Base-by-base conservation (phyloP, 345 rosid genomes). In the Litchi chinensis region DNA sequence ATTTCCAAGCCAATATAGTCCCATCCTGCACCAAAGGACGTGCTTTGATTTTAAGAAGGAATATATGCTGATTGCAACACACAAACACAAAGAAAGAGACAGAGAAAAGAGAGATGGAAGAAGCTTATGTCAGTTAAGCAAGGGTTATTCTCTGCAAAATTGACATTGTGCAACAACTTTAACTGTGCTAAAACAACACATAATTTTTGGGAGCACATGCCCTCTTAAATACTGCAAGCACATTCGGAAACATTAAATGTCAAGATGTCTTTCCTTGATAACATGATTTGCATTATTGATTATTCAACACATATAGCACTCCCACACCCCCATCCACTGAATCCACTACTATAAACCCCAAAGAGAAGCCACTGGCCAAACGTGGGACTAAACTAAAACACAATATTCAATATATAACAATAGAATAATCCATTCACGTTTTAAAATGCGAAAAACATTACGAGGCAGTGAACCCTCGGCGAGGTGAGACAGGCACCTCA, bases 1-100 rank as follows among this genome's bases (percentile, higher is more conserved):
- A 97, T 83, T 89, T 97, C 97, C 98, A 97, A 2, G 84, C 98
- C 82, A 97, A 88, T 68, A 97, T 91, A 71, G 95, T 77, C 11
- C 92, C 98, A 79, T 93, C 97, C 99, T 97, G 87, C 88, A 82
- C 59, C 62, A 77, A 63, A 54, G 46, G 70, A 75, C n/a, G 74
- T 21, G 21, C 18, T 65, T 65, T 28, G 50, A 24, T 70, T 24
- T 19, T 16, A 56, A 68, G 63, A n/a, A 52, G 28, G n/a, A 57
- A 65, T 18, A 77, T 28, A 69, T 69, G 18, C 24, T 56, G 16
- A 48, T 68, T 65, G 18, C 41, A 56, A 48, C 21, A 24, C 69
- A 68, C 62, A 64, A 3, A 75, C n/a, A 40, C 26, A 74, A 41
- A 46, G 10, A 67, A 8, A 57, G 0, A 54, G 15, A 68, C 39